phyloP scores from a whole-genome alignment of 345 rosid species.

The Dipteronia dyeriana region DNA sequence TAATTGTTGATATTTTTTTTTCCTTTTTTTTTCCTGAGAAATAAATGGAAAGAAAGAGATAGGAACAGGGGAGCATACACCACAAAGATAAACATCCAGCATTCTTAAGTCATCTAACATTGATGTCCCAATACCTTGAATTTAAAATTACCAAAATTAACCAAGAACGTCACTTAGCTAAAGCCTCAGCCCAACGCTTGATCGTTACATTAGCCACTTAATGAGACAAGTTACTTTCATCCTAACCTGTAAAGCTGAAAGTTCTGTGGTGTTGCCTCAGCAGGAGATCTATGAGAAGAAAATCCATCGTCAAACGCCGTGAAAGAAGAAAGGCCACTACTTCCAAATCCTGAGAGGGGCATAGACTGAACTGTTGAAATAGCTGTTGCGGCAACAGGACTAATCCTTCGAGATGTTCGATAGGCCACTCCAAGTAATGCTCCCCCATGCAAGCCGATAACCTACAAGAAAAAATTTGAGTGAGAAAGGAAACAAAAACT shows the following conservation, averaged over 20 bases:
- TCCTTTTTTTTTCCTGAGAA: background rate
- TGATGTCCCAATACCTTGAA: background rate
- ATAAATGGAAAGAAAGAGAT: background rate
- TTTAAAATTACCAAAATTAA: conserved; percentile 1
- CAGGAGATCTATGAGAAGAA: conserved; percentile 63
- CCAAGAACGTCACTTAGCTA: background rate
- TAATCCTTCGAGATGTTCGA: conserved; percentile 84
- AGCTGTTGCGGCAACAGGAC: conserved; percentile 90
- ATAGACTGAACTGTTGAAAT: conserved; percentile 93
- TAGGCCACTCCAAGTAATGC: conserved; percentile 97
- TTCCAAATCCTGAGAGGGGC: conserved; percentile 99
- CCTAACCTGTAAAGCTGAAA: conserved; percentile 93
- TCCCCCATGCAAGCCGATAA: conserved; percentile 93
- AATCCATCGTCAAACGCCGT: conserved; percentile 75
- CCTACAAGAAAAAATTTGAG: conserved; percentile 47
- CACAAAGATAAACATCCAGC: conserved; percentile 3
- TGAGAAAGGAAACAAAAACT: conserved; percentile 16
- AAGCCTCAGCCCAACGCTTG: background rate
- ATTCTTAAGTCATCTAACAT: background rate
- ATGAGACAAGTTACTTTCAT: conserved; percentile 11
- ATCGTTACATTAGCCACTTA: conserved; percentile 2
- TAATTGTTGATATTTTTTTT: background rate
- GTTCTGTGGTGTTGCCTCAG: conserved; percentile 82
- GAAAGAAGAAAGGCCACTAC: conserved; percentile 74
- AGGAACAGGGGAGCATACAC: background rate